Conservation (phyloP, 1,284 basidiomycete genomes). For the Farysia itapuensis region DNA sequence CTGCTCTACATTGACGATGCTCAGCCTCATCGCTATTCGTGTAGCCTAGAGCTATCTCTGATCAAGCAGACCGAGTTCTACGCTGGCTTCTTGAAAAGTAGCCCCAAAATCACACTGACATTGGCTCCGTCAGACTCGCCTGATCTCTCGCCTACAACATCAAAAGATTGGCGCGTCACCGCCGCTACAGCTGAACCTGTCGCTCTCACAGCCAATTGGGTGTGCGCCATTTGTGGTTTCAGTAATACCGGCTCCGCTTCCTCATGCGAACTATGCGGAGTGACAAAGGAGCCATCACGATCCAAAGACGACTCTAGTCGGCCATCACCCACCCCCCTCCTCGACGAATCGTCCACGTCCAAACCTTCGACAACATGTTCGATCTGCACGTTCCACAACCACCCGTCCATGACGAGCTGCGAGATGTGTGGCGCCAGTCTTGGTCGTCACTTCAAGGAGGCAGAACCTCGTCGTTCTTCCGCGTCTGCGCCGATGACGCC, state of each 20-base stretch:
- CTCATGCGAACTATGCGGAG: conserved; percentile 47
- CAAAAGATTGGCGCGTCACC: conserved; percentile 23
- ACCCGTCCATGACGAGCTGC: conserved; percentile 73
- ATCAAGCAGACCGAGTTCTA: conserved; percentile 85
- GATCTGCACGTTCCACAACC: conserved; percentile 90
- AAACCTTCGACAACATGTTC: conserved; percentile 65
- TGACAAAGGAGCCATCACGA: conserved; percentile 24
- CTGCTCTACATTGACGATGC: conserved; percentile 77
- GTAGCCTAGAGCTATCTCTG: conserved; percentile 66
- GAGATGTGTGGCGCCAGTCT: conserved; percentile 84
- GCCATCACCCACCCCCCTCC: neutral
- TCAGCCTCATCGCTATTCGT: conserved; percentile 61
- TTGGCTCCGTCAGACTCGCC: conserved; percentile 28
- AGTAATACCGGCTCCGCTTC: conserved; percentile 22
- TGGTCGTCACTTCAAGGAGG: conserved; percentile 36
- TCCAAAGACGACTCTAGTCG: neutral
- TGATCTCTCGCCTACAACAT: neutral
- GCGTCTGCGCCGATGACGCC: conserved; percentile 16
- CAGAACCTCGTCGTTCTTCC: conserved; percentile 22
- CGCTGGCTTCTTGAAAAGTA: conserved; percentile 85
- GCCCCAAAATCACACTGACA: conserved; percentile 80
- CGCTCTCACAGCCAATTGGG: conserved; percentile 22
- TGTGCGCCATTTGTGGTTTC: conserved; percentile 48
- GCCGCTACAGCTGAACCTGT: conserved; percentile 16
- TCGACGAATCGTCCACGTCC: neutral